These are phyloP conservation scores for Drechmeria coniospora DNA, from an alignment of 2,329 filamentous ascomycete species.

Conservation along the genomic window DNA sequence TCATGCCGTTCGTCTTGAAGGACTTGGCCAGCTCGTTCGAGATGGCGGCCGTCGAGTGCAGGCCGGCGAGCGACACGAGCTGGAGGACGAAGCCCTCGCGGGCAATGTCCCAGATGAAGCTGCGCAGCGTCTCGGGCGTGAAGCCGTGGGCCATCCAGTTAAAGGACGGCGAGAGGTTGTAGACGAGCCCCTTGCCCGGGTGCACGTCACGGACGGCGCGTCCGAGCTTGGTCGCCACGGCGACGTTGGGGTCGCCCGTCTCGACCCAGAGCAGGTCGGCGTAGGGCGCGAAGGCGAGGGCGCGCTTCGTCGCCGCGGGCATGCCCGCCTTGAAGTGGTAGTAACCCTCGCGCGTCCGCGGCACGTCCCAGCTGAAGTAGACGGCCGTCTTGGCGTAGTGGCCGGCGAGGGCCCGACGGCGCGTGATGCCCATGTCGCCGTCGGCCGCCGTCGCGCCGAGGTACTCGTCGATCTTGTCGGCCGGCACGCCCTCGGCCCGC, in stretches of 20 bases:
- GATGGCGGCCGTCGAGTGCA: constrained; percentile 50
- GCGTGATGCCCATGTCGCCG: constrained; percentile 61
- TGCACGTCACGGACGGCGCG: constrained; percentile 53
- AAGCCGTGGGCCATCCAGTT: constrained; percentile 98
- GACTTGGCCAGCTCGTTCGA: constrained; percentile 60
- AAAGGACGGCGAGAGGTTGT: constrained; percentile 93
- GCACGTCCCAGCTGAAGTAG: constrained; percentile 80
- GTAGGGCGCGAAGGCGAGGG: constrained; percentile 79
- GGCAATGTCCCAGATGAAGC: constrained; percentile 93
- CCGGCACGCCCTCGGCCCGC: constrained; percentile 44
- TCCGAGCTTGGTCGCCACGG: constrained; percentile 61
- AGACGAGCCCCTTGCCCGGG: constrained; percentile 80
- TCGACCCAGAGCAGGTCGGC: constrained; percentile 96
- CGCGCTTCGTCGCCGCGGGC: constrained; percentile 78
- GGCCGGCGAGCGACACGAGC: constrained; percentile 49
- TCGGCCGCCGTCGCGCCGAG: constrained; percentile 43
- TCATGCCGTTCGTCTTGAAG: constrained; percentile 88
- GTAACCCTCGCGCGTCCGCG: constrained; percentile 83
- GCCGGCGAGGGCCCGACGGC: constrained; percentile 57
- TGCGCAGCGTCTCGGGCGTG: constrained; percentile 63
- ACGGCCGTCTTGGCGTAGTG: constrained; percentile 52
- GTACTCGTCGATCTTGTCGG: constrained; percentile 54
- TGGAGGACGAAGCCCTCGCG: constrained; percentile 66
- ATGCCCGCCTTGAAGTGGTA: constrained; percentile 84
- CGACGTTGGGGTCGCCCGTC: constrained; percentile 75